These are phyloP conservation scores for Westerdykella aurantiaca DNA, from an alignment of 2,329 filamentous ascomycete genomes.

Conservation along the genomic window DNA sequence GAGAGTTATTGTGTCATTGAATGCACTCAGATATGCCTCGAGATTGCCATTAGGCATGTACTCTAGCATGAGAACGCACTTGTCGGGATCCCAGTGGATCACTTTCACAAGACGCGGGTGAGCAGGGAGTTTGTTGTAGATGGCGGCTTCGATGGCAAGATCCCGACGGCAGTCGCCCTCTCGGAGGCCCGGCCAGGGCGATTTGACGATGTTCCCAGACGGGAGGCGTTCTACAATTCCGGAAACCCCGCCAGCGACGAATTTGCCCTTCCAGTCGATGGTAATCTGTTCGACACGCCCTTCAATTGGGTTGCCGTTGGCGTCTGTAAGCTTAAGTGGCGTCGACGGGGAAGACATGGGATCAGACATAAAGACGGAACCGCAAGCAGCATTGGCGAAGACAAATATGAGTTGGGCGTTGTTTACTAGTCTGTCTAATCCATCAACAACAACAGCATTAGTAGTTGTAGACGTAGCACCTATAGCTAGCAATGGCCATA, in stretches of 20 bases:
- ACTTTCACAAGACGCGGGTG: slow-evolving; percentile 1
- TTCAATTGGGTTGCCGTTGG: background rate
- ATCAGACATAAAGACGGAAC: background rate
- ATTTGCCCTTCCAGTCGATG: slow-evolving; percentile 1
- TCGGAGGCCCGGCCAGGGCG: slow-evolving; percentile 1
- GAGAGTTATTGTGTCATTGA: slow-evolving; percentile 2
- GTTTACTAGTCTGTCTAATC: too few relatives aligned
- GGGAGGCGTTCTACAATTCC: background rate
- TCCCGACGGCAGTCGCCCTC: slow-evolving; percentile 1
- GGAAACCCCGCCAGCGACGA: slow-evolving; percentile 1
- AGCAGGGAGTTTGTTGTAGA: slow-evolving; percentile 1
- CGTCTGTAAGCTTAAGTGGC: background rate
- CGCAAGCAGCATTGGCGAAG: too few relatives aligned
- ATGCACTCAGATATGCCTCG: background rate
- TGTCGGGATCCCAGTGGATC: slow-evolving; percentile 1
- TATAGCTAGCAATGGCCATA: too few relatives aligned
- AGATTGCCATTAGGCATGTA: slow-evolving; percentile 6
- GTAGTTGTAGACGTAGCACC: too few relatives aligned
- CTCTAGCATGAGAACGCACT: slow-evolving; percentile 3
- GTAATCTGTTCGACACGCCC: background rate
- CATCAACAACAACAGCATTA: too few relatives aligned
- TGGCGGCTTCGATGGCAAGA: slow-evolving; percentile 1
- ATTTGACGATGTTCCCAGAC: background rate
- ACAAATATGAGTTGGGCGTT: too few relatives aligned
- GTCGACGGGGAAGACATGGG: background rate